Conservation (phyloP, 176 grass and related monocot genomes). For the Zoysia pacifica region DNA sequence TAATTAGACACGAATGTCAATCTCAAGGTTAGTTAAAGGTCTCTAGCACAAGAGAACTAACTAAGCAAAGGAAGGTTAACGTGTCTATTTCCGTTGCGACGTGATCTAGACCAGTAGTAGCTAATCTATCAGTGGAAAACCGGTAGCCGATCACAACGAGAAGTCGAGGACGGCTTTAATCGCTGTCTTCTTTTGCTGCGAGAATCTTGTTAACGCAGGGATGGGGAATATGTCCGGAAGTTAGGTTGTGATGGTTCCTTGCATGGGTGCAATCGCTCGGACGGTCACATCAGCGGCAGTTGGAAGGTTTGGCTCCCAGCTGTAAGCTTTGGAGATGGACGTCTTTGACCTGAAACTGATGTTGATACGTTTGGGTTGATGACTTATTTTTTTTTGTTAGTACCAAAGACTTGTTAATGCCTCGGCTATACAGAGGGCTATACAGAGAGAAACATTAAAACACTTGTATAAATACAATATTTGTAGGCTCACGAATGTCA, state of each 20-base stretch:
- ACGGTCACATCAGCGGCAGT: slow-evolving; percentile 5
- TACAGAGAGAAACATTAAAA: too few relatives aligned
- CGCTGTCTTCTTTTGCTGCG: not conserved
- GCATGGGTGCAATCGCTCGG: not conserved
- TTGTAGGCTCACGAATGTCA: too few relatives aligned
- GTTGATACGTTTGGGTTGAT: not conserved
- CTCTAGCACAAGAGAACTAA: not conserved
- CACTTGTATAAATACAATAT: too few relatives aligned
- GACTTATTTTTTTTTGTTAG: too few relatives aligned
- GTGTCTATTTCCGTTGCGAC: not conserved
- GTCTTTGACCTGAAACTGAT: slow-evolving; percentile 9
- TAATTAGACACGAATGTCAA: not conserved
- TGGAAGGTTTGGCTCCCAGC: not conserved
- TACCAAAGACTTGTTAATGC: too few relatives aligned
- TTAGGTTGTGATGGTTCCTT: slow-evolving; percentile 10
- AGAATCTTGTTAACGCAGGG: slow-evolving; percentile 22
- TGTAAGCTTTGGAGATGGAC: slow-evolving; percentile 4
- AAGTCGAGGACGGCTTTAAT: not conserved
- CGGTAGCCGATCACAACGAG: not conserved
- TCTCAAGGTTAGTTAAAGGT: slow-evolving; percentile 10
- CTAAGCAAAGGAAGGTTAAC: not conserved
- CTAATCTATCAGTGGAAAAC: not conserved
- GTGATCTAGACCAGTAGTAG: not conserved
- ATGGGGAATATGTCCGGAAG: not conserved
- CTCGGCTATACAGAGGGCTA: too few relatives aligned